These are phyloP conservation scores for Wickerhamiella azymoides DNA, from an alignment of 805 yeast genomes.

Conservation along the genomic window DNA sequence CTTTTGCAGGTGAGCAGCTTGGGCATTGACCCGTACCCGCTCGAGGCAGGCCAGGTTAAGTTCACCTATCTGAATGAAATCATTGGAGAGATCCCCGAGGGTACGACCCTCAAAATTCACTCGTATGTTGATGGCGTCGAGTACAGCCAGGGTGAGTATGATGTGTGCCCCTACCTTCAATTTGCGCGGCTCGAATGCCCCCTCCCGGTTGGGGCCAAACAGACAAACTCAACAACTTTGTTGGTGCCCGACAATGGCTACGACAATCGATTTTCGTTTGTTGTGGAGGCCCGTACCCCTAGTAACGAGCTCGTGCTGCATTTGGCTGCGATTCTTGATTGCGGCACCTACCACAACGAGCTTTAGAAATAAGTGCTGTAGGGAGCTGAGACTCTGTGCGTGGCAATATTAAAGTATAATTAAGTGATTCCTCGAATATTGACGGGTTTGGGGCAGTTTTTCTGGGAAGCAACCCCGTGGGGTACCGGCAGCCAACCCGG, in stretches of 20 bases:
- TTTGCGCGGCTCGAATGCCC: conserved; percentile 22
- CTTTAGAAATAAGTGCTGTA: background rate
- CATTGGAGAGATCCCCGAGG: conserved; percentile 16
- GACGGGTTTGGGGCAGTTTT: conserved; percentile 34
- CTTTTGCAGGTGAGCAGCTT: conserved; percentile 17
- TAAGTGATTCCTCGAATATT: conserved; percentile 51
- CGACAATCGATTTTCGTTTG: conserved; percentile 20
- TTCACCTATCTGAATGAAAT: conserved; percentile 18
- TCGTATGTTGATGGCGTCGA: conserved; percentile 14
- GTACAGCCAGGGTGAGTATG: conserved; percentile 16
- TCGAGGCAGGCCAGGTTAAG: conserved; percentile 20
- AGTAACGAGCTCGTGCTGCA: conserved; percentile 14
- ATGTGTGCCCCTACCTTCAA: conserved; percentile 20
- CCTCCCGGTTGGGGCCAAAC: background rate
- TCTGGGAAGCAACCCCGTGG: too few relatives aligned
- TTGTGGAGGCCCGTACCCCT: conserved; percentile 19
- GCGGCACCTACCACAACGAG: conserved; percentile 8
- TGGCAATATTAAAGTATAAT: conserved; percentile 33
- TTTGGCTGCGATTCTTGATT: conserved; percentile 17
- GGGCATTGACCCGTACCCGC: conserved; percentile 19
- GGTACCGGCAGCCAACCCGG: too few relatives aligned
- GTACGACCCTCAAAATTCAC: conserved; percentile 15
- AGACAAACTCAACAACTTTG: conserved; percentile 15
- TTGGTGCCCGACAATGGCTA: conserved; percentile 22
- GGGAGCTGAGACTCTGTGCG: background rate